These are phyloP conservation scores for Arachnomyces sp. DNA, from an alignment of 2,329 filamentous ascomycete genomes.

Conservation along the genomic window DNA sequence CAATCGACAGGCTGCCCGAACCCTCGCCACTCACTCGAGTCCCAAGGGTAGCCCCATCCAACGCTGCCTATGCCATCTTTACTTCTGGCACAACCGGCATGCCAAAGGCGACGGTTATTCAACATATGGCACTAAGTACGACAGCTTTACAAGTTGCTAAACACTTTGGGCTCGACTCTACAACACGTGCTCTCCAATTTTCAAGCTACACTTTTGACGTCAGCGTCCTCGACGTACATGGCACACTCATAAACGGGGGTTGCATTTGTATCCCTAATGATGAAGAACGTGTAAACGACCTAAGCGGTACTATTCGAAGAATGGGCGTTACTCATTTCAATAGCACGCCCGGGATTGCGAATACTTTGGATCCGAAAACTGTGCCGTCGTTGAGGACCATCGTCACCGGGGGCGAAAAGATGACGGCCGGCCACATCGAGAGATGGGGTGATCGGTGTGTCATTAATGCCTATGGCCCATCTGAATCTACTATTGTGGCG, in stretches of 20 bases:
- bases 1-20: constrained; percentile 21
- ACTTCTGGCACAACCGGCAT: constrained; percentile 51
- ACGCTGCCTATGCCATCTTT: constrained; percentile 54
- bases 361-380: constrained; percentile 36
- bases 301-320: constrained; percentile 43
- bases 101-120: constrained; percentile 56
- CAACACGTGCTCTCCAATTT: constrained; percentile 53
- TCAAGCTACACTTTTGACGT: constrained; percentile 52
- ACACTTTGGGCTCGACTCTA: constrained; percentile 42
- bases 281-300: constrained; percentile 43
- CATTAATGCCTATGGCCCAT: constrained; percentile 39
- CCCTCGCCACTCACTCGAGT: constrained; percentile 13
- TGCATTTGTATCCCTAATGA: constrained; percentile 53
- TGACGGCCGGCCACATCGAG: constrained; percentile 34
- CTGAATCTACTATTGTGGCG: constrained; percentile 32
- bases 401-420: constrained; percentile 39
- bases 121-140: constrained; percentile 52
- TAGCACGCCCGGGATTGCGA: constrained; percentile 54
- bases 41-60: constrained; percentile 11
- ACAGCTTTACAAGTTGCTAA: constrained; percentile 46
- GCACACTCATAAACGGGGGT: constrained; percentile 49
- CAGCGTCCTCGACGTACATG: constrained; percentile 48
- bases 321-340: constrained; percentile 48
- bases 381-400: constrained; percentile 40
- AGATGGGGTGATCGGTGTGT: constrained; percentile 37